A percentile compares a stretch with the other conserved stretches of the same genome.
phyloP scores from a whole-genome alignment of 495 filamentous ascomycete species.

The Lepraria neglecta region DNA sequence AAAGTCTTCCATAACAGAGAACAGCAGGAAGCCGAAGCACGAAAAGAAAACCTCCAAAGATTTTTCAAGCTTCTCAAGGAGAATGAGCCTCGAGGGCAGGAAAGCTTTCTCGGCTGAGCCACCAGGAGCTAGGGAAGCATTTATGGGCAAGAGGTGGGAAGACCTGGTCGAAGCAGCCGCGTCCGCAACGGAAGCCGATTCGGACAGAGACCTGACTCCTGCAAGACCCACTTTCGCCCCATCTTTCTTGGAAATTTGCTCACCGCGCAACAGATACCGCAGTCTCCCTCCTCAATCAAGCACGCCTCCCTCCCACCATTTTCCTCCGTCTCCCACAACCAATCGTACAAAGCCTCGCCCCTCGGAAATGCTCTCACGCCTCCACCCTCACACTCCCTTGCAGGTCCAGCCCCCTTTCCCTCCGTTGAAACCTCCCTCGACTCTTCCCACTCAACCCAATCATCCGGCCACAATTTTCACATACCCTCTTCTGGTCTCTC shows the following conservation, averaged over 20 bases:
- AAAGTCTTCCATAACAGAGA: slow-evolving; percentile 77
- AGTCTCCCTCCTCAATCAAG: slow-evolving; percentile 60
- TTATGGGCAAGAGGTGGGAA: slow-evolving; percentile 86
- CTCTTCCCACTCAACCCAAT: slow-evolving; percentile 32
- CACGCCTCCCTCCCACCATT: slow-evolving; percentile 74
- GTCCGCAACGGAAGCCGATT: slow-evolving; percentile 80
- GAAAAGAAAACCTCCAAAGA: slow-evolving; percentile 71
- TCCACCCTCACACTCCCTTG: slow-evolving; percentile 60
- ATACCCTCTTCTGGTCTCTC: slow-evolving; percentile 46
- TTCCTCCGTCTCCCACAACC: slow-evolving; percentile 50
- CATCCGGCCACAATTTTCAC: slow-evolving; percentile 60
- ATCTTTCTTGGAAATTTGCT: not conserved
- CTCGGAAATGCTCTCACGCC: slow-evolving; percentile 79
- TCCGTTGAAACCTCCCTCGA: slow-evolving; percentile 70
- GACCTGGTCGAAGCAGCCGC: slow-evolving; percentile 88
- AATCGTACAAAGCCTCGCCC: slow-evolving; percentile 78
- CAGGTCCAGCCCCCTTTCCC: slow-evolving; percentile 68
- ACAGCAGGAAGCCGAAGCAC: slow-evolving; percentile 64
- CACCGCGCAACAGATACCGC: slow-evolving; percentile 47
- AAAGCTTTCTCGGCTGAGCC: slow-evolving; percentile 84
- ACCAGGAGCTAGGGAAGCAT: slow-evolving; percentile 47
- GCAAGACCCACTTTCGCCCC: slow-evolving; percentile 43
- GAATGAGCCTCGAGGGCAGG: slow-evolving; percentile 65
- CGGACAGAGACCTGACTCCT: slow-evolving; percentile 76
- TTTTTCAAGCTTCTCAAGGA: slow-evolving; percentile 47